Evolutionary conservation across 2,329 filamentous ascomycete species (phyloP).

Genomic region (Aspergillus tubingensis): DNA sequence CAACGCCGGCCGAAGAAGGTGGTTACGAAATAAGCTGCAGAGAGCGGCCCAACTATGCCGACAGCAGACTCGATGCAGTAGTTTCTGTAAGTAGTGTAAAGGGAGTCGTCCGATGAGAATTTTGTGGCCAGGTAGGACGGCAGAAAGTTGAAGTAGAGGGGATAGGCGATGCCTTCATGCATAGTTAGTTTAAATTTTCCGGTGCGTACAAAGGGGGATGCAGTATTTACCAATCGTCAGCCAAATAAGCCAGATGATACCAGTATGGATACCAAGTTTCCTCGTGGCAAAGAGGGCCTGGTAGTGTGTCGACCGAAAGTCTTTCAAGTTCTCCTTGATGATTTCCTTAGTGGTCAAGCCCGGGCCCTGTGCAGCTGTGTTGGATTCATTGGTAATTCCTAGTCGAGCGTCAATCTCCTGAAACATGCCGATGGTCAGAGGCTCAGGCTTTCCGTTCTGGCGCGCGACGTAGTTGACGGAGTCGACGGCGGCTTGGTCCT

Average conservation of each 20-base stretch:
- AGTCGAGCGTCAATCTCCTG: slow-evolving; percentile 30
- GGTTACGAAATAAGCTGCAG: slow-evolving; percentile 45
- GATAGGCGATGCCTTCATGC: slow-evolving; percentile 46
- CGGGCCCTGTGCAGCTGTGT: neutral
- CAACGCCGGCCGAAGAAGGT: slow-evolving; percentile 46
- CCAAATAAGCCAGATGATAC: slow-evolving; percentile 48
- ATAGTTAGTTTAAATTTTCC: neutral
- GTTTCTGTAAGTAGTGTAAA: slow-evolving; percentile 27
- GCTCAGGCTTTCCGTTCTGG: slow-evolving; percentile 30
- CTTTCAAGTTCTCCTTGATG: slow-evolving; percentile 31
- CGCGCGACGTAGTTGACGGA: slow-evolving; percentile 46
- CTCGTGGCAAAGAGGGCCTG: slow-evolving; percentile 30
- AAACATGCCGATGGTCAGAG: slow-evolving; percentile 34
- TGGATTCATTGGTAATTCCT: slow-evolving; percentile 7
- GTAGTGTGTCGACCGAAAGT: slow-evolving; percentile 32
- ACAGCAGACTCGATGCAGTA: slow-evolving; percentile 38
- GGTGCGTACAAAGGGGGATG: fast-evolving
- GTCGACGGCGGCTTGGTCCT: slow-evolving; percentile 51
- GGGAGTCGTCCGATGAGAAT: slow-evolving; percentile 29
- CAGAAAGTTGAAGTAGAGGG: slow-evolving; percentile 51
- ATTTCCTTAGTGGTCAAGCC: slow-evolving; percentile 28
- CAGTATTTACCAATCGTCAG: slow-evolving; percentile 37
- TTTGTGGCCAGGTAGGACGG: slow-evolving; percentile 49
- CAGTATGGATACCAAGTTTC: slow-evolving; percentile 31
- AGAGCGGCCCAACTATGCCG: slow-evolving; percentile 46